Conservation (phyloP, 257 asterid species). For the Lycium barbarum region DNA sequence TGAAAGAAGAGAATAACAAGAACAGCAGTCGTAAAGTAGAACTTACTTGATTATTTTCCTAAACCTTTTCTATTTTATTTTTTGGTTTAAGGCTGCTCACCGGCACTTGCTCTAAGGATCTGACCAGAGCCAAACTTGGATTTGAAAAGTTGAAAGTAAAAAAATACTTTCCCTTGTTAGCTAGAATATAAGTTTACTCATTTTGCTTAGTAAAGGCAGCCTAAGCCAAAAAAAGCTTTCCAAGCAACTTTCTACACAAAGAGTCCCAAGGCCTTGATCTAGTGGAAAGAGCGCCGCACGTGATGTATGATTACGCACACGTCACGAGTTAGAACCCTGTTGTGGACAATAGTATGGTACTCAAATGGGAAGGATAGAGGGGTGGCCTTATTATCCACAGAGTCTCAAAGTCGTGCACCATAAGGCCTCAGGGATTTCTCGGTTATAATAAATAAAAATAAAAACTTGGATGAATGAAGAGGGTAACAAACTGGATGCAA, state of each 20-base stretch:
- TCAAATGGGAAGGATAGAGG: background rate
- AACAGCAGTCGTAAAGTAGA: background rate
- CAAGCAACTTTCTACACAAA: background rate
- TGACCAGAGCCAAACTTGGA: background rate
- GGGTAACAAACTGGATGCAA: background rate
- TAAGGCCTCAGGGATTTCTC: background rate
- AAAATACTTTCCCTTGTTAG: conserved; percentile 8
- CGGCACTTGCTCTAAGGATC: background rate
- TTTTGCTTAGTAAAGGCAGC: background rate
- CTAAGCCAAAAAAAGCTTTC: background rate
- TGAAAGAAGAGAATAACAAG: too few relatives aligned
- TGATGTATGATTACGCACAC: background rate
- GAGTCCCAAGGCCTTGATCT: background rate
- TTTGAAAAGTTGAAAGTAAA: background rate
- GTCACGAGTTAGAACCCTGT: too few relatives aligned
- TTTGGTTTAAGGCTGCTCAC: background rate
- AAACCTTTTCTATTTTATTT: background rate
- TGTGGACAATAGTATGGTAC: background rate
- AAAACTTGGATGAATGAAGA: background rate
- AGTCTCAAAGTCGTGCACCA: background rate
- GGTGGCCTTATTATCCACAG: background rate
- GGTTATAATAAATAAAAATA: background rate
- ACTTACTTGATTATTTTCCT: background rate
- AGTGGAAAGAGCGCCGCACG: background rate
- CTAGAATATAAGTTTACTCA: background rate